Base-by-base conservation (phyloP, 306 rosid genomes). In the Vicia villosa region DNA sequence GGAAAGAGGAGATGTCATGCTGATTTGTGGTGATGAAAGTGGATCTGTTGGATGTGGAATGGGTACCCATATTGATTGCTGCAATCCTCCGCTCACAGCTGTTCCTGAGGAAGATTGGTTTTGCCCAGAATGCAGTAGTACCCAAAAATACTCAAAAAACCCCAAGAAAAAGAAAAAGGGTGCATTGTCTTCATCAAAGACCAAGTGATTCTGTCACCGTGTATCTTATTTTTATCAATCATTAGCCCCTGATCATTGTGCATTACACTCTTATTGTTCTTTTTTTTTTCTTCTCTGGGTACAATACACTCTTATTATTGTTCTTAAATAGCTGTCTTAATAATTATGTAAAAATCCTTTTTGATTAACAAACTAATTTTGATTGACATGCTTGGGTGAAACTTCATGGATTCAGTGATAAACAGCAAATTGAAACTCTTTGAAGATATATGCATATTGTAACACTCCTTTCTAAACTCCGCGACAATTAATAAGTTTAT, bases 81-180 rank as follows among this genome's bases (percentile, higher is more conserved):
- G 96, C 61, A 79, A 79, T 78, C 99, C 99, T 74, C 95, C 99
- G 13, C 84, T 91, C 10, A 19, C 78, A 52, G 67, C 57, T 47
- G 52, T 94, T 69, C 99, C 97, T 3, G 87, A 82, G 73, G 96
- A 76, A 56, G 97, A 91, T 71, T 94, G 99, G 99, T 87, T 91
- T 75, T 88, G 97, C 78, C 70, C 87, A 6, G 51, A 87, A 42
- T 94, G 99, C 74, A 77, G 64, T 63, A 20, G 16, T 28, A 75
- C 80, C 50, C 70, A 55, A 73, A 80, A 73, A 54, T 75, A 67
- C 69, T 73, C 79, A 11, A 79, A 49, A 40, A 22, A 86, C 9
- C 26, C 80, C 24, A 80, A 54, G 73, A 88, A 84, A 69, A 84
- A 73, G 78, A 89, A 77, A 79, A 89, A 82, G 34, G 73, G 81